Evolutionary conservation across 2,329 filamentous ascomycete genomes (phyloP).

Genomic region (Pseudogymnoascus sp.): DNA sequence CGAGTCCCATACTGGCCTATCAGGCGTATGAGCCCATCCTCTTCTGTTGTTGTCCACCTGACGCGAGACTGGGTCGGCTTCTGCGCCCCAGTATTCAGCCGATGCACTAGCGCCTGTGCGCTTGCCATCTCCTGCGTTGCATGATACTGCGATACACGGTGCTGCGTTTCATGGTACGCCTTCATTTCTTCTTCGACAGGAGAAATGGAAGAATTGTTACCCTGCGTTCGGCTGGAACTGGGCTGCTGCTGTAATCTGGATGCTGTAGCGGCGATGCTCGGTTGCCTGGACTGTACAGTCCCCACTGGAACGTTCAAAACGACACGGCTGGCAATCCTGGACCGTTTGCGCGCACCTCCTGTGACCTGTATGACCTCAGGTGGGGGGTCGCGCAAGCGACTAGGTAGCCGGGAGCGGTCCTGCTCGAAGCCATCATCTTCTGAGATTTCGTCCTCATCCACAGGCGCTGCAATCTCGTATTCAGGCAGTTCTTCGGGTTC

Average conservation of each 20-base stretch:
- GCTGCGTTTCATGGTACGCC: neutral
- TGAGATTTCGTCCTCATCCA: constrained; percentile 12
- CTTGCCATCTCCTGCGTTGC: neutral
- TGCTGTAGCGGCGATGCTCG: neutral
- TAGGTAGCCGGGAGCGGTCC: constrained; percentile 22
- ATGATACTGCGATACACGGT: neutral
- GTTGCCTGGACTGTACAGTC: neutral
- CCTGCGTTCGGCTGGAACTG: neutral
- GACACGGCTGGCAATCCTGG: neutral
- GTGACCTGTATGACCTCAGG: neutral
- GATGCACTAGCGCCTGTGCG: neutral
- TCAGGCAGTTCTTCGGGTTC: neutral
- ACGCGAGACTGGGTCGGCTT: constrained; percentile 15
- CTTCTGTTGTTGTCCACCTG: constrained; percentile 33
- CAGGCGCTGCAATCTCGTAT: neutral
- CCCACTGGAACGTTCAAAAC: neutral
- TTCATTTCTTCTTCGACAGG: neutral
- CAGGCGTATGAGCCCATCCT: constrained; percentile 37
- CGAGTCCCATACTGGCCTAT: constrained; percentile 37
- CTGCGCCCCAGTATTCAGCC: neutral
- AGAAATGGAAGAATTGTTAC: neutral
- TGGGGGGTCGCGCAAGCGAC: neutral
- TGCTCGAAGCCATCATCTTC: constrained; percentile 38
- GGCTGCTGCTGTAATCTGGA: neutral
- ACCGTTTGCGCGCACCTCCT: neutral